Percentiles rank a stretch among this genome's conserved stretches.
These are phyloP conservation scores for Vigna angularis DNA, from an alignment of 306 rosid genomes.

Conservation along the genomic window DNA sequence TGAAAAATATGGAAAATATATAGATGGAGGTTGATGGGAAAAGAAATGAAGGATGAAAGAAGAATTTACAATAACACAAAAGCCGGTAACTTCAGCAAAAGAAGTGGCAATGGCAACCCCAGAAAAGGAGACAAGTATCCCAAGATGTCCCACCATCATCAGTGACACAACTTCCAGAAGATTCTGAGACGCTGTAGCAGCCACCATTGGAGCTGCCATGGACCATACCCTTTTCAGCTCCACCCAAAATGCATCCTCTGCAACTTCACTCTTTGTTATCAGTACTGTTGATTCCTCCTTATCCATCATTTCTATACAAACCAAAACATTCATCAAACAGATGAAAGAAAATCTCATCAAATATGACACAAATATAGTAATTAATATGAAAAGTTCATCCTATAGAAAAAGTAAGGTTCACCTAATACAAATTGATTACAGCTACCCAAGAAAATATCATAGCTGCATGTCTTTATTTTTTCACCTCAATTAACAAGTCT, in stretches of 20 bases:
- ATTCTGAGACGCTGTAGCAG: conserved; percentile 49
- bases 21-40: not conserved
- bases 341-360: not conserved
- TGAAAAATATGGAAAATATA: no score
- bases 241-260: conserved; percentile 31
- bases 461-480: not conserved
- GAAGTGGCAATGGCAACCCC: conserved; percentile 60
- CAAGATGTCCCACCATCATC: conserved; percentile 60
- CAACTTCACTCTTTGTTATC: conserved; percentile 27
- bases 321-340: not conserved
- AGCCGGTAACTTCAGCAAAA: conserved; percentile 57
- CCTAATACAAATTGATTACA: not conserved
- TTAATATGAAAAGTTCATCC: conserved; percentile 1
- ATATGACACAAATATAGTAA: not conserved
- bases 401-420: not conserved
- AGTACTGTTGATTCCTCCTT: conserved; percentile 40
- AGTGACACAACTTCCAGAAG: conserved; percentile 57
- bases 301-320: conserved; percentile 42
- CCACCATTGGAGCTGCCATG: conserved; percentile 65
- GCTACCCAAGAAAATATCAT: not conserved
- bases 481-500: not conserved
- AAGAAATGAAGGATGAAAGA: not conserved
- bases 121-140: conserved; percentile 50
- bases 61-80: conserved; percentile 51
- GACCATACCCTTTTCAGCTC: conserved; percentile 47